Evolutionary conservation across 2,329 filamentous ascomycete species (phyloP).

Genomic region (Pseudopithomyces maydicus): DNA sequence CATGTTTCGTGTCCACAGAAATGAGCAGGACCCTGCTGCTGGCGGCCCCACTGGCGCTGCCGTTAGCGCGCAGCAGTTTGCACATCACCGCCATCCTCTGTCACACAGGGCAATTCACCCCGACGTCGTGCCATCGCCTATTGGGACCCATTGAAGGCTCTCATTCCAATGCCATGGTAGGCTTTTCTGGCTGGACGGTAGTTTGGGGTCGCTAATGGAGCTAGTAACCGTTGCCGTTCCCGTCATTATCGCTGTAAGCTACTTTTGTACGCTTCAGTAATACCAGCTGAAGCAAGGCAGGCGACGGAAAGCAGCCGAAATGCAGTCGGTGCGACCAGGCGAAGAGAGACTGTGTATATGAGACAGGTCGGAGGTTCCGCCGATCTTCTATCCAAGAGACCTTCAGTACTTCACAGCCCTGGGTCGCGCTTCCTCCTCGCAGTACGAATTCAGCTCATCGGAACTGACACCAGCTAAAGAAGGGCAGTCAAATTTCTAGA

Average conservation of each 20-base stretch:
- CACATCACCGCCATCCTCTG: not conserved
- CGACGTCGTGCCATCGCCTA: slow-evolving; percentile 17
- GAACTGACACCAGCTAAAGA: slow-evolving; percentile 13
- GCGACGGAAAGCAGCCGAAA: slow-evolving; percentile 41
- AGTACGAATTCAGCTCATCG: slow-evolving; percentile 20
- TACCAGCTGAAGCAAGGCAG: slow-evolving; percentile 25
- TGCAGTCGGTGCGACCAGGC: slow-evolving; percentile 40
- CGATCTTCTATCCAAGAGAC: slow-evolving; percentile 40
- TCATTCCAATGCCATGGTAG: slow-evolving; percentile 42
- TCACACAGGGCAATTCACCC: slow-evolving; percentile 26
- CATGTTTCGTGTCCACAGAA: not conserved
- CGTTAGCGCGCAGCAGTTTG: slow-evolving; percentile 4
- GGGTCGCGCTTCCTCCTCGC: slow-evolving; percentile 42
- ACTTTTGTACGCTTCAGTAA: not conserved
- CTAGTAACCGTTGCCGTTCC: slow-evolving; percentile 44
- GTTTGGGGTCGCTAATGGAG: slow-evolving; percentile 16
- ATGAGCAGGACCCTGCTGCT: not conserved
- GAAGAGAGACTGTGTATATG: slow-evolving; percentile 40
- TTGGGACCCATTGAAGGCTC: slow-evolving; percentile 9
- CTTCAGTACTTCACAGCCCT: slow-evolving; percentile 38
- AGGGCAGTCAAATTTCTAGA: slow-evolving; percentile 43
- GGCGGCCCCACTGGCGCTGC: slow-evolving; percentile 9
- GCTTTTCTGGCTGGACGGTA: not conserved
- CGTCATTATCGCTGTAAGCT: slow-evolving; percentile 44
- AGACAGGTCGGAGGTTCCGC: slow-evolving; percentile 42